Conservation (phyloP, 305 asterid genomes). For the Salvia sclarea region DNA sequence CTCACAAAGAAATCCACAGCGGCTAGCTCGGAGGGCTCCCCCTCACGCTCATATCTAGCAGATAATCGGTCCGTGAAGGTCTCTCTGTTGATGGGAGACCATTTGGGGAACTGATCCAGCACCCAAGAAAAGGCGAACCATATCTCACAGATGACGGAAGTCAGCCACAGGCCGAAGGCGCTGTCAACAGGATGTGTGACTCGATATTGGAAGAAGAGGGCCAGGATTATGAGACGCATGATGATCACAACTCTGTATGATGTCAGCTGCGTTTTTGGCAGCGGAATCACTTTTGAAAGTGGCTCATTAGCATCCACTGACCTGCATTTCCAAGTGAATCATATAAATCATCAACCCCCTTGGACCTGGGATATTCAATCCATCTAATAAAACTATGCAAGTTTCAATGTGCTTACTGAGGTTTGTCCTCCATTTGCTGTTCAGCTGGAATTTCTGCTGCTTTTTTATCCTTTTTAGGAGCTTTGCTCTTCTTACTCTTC, state of each 20-base stretch:
- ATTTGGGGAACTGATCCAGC: constrained; percentile 97
- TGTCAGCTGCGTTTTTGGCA: constrained; percentile 71
- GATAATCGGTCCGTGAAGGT: constrained; percentile 80
- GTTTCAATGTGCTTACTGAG: constrained; percentile 54
- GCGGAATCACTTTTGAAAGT: constrained; percentile 73
- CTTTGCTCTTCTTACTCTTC: constrained; percentile 77
- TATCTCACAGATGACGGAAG: constrained; percentile 94
- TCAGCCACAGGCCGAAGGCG: constrained; percentile 87
- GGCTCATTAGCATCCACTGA: constrained; percentile 64
- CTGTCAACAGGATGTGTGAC: constrained; percentile 95
- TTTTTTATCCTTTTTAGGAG: constrained; percentile 47
- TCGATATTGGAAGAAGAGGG: constrained; percentile 85
- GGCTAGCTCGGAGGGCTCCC: constrained; percentile 81
- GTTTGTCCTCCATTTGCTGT: constrained; percentile 79
- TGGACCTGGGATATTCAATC: too few relatives aligned
- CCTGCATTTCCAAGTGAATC: constrained; percentile 55
- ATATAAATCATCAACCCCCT: too few relatives aligned
- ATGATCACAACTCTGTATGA: constrained; percentile 80
- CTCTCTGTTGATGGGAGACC: constrained; percentile 83
- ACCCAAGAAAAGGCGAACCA: constrained; percentile 99
- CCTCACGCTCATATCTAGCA: constrained; percentile 89
- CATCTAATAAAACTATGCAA: too few relatives aligned
- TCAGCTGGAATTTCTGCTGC: constrained; percentile 61
- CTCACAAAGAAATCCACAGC: constrained; percentile 97
- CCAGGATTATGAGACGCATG: constrained; percentile 69